phyloP scores from a whole-genome alignment of 2,329 filamentous ascomycete species.

The Pestalotiopsis fici region DNA sequence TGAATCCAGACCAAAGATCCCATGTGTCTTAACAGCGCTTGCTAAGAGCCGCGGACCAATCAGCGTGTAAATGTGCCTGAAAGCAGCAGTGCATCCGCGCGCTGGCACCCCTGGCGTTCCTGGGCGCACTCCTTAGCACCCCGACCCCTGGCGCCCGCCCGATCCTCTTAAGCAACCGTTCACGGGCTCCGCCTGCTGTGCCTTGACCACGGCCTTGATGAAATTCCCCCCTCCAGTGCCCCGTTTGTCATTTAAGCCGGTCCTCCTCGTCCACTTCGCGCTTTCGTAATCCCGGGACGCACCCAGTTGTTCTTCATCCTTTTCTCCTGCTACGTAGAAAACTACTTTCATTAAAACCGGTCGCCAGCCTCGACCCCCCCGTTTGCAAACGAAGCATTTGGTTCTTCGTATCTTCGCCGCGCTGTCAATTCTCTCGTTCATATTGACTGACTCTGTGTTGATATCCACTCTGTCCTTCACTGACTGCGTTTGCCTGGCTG shows the following conservation, averaged over 20 bases:
- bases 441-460: constrained; percentile 1
- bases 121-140: neutral
- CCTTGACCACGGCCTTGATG: neutral
- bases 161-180: neutral
- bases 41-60: neutral
- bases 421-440: neutral
- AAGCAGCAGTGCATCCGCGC: constrained; percentile 2
- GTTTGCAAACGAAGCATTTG: neutral
- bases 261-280: neutral
- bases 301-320: neutral
- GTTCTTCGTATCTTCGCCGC: neutral
- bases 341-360: constrained; percentile 2
- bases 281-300: constrained; percentile 2
- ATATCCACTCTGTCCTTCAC: neutral
- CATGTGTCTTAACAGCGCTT: neutral
- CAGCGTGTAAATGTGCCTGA: neutral
- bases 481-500: neutral
- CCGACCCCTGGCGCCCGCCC: constrained; percentile 2
- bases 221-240: neutral
- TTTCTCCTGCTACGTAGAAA: neutral
- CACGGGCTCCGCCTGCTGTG: neutral
- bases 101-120: neutral
- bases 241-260: neutral
- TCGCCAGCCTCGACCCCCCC: constrained; percentile 4
- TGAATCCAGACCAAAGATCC: neutral